Percentiles rank a stretch among this genome's conserved stretches.
Conservation (phyloP, 2,329 filamentous ascomycete genomes). For the Xylariaceae sp. region DNA sequence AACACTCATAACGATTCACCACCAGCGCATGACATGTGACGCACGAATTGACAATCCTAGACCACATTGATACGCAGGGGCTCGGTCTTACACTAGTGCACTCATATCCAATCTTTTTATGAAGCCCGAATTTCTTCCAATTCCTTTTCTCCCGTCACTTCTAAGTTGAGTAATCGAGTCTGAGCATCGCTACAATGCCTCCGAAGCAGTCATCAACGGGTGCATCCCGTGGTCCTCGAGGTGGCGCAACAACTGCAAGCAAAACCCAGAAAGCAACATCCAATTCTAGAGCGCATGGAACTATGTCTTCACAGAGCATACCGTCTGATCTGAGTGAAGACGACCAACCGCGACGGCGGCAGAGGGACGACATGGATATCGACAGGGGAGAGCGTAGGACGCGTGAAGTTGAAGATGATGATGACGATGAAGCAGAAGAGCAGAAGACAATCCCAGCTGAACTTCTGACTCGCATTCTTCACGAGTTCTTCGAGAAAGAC, state of each 20-base stretch:
- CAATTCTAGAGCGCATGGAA: conserved; percentile 10
- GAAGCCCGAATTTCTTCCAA: no score
- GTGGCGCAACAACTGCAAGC: conserved; percentile 9
- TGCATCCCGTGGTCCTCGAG: conserved; percentile 31
- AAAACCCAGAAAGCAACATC: conserved; percentile 18
- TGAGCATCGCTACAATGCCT: conserved; percentile 34
- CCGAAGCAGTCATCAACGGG: conserved; percentile 37
- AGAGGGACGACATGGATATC: conserved; percentile 20
- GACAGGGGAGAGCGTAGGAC: conserved; percentile 26
- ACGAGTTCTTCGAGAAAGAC: conserved; percentile 70
- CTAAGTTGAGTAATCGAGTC: not conserved
- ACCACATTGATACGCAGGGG: no score
- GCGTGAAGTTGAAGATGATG: conserved; percentile 30
- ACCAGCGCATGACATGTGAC: no score
- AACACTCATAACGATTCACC: no score
- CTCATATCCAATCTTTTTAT: no score
- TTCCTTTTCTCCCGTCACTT: not conserved
- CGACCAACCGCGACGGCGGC: conserved; percentile 10
- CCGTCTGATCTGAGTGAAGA: conserved; percentile 21
- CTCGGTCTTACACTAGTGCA: no score
- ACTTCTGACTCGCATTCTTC: conserved; percentile 69
- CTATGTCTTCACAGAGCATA: conserved; percentile 11
- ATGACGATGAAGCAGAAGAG: conserved; percentile 34
- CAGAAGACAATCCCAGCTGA: conserved; percentile 61
- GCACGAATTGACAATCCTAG: no score